Evolutionary conservation across 73 alveolate genomes (phyloP).

Genomic region (Durusdinium trenchii): DNA sequence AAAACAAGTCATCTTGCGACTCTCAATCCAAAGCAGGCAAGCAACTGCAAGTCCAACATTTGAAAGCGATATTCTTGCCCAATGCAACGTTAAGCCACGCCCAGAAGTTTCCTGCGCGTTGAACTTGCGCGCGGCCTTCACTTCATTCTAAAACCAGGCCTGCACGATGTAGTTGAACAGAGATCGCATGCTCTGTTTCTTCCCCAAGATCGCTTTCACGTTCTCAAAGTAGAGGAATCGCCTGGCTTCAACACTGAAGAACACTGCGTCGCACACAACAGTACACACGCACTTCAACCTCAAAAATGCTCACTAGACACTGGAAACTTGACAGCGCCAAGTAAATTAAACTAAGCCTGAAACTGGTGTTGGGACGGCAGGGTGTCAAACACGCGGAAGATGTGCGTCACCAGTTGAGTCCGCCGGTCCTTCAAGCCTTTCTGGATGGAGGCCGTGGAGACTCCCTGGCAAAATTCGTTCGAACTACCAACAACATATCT

Average conservation of each 20-base stretch:
- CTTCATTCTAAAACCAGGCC: not conserved
- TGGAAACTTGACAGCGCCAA: not conserved
- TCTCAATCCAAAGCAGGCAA: not conserved
- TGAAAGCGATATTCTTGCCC: not conserved
- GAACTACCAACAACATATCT: not conserved
- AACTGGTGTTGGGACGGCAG: not conserved
- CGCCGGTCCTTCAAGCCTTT: not conserved
- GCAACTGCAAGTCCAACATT: not conserved
- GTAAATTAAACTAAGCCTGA: not conserved
- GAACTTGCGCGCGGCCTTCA: not conserved
- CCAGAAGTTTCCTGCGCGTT: not conserved
- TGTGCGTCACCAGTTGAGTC: not conserved
- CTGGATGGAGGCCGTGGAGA: not conserved
- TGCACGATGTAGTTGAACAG: not conserved
- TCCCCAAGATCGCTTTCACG: not conserved
- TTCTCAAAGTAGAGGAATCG: not conserved
- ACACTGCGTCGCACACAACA: too few species aligned
- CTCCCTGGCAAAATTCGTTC: not conserved
- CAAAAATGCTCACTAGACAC: not conserved
- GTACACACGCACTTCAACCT: not conserved
- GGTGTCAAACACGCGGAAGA: not conserved
- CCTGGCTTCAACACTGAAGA: too few species aligned
- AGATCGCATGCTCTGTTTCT: not conserved
- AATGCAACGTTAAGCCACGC: not conserved
- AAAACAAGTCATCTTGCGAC: not conserved